Evolutionary conservation across 208 protist genomes (phyloP), one percentile per base, ranked within the genome.

Genomic region (Leishmania gerbilli): DNA sequence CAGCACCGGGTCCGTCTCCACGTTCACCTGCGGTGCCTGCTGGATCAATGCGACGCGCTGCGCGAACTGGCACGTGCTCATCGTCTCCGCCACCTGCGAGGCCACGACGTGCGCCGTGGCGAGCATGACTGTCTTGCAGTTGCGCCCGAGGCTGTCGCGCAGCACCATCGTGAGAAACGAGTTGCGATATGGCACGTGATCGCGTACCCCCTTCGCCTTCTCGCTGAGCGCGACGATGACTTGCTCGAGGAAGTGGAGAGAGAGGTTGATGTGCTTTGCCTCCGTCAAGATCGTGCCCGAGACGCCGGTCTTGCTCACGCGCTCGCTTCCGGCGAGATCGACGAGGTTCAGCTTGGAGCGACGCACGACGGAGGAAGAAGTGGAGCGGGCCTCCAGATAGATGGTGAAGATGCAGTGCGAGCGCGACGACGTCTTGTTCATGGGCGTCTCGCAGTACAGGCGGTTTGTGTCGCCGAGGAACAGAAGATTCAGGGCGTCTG

Each of bases 121-220:
- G n/a, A 98, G 86, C 94, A 98, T 98, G 34, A 88, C 84, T 19
- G 96, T 98, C 87, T 95, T 98, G 67, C 98, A 99, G 90, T 99
- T 99, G 40, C 98, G 98, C 11, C 95, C 95, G 19, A 98, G 88
- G 76, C 93, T 96, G 82, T 98, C 94, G 3, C 95, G 94, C 76
- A 99, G 91, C 64, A 98, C 90, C 90, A 98, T 94, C 4, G 98
- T 99, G 87, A 99, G 93, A 78, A 98, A 98, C 37, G 91, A 98
- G 89, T 99, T 96, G 60, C 97, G 95, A 83, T 96, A 99, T 42
- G 98, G 98, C 31, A 99, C 84, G 89, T 99, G 98, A 47, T 95
- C 96, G 19, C 93, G 89, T 37, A 87, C 51, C 5, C 90, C 91
- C 71, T 89, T 95, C n/a, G 90, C 90, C 82, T 96, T 90, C 79